Percentiles rank a stretch among this genome's conserved stretches.
phyloP scores from a whole-genome alignment of 352 stramenopile species.

The Pythium biforme region DNA sequence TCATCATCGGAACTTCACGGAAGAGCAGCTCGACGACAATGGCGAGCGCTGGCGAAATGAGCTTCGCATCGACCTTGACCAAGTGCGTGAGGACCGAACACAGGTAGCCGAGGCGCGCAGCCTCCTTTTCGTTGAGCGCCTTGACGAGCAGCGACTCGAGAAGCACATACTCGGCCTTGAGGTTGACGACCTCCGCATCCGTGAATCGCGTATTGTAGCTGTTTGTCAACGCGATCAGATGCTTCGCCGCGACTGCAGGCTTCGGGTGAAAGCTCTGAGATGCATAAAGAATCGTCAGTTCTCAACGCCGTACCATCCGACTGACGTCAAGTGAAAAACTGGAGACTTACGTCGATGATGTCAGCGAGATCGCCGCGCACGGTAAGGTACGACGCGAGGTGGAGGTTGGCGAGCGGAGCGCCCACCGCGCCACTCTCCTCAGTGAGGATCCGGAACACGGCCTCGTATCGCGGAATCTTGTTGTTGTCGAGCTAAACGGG shows the following conservation, averaged over 20 bases:
- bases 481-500: constrained; percentile 40
- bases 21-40: constrained; percentile 85
- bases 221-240: constrained; percentile 55
- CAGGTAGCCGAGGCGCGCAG: constrained; percentile 56
- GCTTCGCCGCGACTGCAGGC: constrained; percentile 66
- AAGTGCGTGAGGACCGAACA: constrained; percentile 75
- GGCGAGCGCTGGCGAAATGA: constrained; percentile 71
- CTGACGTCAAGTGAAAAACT: too few species aligned
- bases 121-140: constrained; percentile 45
- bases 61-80: constrained; percentile 66
- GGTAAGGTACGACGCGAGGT: constrained; percentile 68
- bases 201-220: constrained; percentile 64
- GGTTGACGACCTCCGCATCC: constrained; percentile 29
- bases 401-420: constrained; percentile 60
- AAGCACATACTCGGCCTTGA: constrained; percentile 81
- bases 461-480: constrained; percentile 70
- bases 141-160: constrained; percentile 72
- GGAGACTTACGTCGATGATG: constrained; percentile 42
- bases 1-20: constrained; percentile 76
- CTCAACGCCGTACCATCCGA: not conserved
- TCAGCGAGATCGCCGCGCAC: constrained; percentile 51
- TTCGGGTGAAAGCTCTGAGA: constrained; percentile 63
- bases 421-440: constrained; percentile 71
- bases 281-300: not conserved
- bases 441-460: constrained; percentile 67